phyloP scores from a whole-genome alignment of 2,329 filamentous ascomycete species.

The Pezicula rhizophila region DNA sequence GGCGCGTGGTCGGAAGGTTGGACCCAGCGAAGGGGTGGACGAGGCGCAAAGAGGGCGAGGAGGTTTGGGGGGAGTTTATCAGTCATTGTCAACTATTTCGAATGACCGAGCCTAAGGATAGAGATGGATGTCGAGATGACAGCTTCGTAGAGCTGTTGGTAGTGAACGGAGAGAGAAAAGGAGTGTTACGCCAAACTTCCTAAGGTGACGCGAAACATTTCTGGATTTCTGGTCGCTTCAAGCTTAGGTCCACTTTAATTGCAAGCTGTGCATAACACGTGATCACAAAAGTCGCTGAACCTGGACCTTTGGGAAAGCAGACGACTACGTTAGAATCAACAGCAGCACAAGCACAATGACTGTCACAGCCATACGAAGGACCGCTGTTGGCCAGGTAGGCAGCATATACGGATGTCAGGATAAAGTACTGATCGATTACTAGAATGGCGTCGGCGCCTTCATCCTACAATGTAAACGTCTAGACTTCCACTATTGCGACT shows the following conservation, averaged over 20 bases:
- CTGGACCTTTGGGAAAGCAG: no score
- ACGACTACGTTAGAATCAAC: not conserved
- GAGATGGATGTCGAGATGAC: not conserved
- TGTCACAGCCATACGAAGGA: constrained; percentile 45
- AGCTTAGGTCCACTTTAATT: no score
- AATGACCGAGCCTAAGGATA: not conserved
- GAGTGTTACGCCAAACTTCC: not conserved
- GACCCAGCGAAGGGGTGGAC: constrained; percentile 85
- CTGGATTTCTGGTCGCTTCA: not conserved
- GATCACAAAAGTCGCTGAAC: not conserved
- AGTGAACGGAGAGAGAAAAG: constrained; percentile 3
- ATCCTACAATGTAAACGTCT: constrained; percentile 95
- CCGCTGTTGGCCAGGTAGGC: constrained; percentile 48
- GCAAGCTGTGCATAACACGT: constrained; percentile 1
- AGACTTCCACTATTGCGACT: constrained; percentile 96
- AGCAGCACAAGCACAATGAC: constrained; percentile 35
- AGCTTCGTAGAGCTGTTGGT: constrained; percentile 11
- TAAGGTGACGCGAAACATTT: constrained; percentile 9
- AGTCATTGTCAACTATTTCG: constrained; percentile 59
- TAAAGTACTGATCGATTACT: constrained; percentile 13
- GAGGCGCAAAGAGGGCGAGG: constrained; percentile 88
- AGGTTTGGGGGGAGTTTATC: constrained; percentile 93
- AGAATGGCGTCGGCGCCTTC: constrained; percentile 97
- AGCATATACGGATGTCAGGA: not conserved
- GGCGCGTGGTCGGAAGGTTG: constrained; percentile 77